Evolutionary conservation across 306 rosid species (phyloP), one percentile per base, ranked within the genome.

Genomic region (Vigna trinervia): DNA sequence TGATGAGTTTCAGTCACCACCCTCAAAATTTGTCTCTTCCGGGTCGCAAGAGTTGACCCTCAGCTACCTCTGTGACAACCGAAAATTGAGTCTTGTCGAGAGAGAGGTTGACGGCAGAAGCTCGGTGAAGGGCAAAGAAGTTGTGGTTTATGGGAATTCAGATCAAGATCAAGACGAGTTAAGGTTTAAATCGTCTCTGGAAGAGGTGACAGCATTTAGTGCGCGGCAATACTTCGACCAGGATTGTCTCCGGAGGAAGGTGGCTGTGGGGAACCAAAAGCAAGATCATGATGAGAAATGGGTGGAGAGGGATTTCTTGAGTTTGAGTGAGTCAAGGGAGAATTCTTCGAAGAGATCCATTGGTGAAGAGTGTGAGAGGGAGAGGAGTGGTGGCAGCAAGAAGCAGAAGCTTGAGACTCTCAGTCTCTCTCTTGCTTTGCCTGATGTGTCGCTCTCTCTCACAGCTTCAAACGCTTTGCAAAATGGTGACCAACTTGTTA

Each of bases 221-320:
- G 68, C 6, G 0, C 19, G 19, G 7, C 68, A 61, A 8, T 61
- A 13, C 5, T 38, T 61, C 12, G 22, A 30, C 30, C 66, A 60
- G 11, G 41, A 60, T 60, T 60, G 43, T 12, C 10, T 60, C 2
- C 66, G 5, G 7, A 60, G 12, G 43, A 58, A 28, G 36, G 5
- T 58, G 12, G 8, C 15, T 26, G 20, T 32, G 0, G 48, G 48
- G 39, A 63, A 63, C 69, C 69, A 36, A 38, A 63, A 38, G 1
- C 46, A 63, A 14, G 68, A 61, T 61, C 68, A 15, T 15, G 46
- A 61, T 61, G 48, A 79, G 30, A 88, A 90, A 75, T 92, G 97
- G 93, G 88, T 90, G 1, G 97, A 90, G 80, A 87, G 96, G 32
- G 97, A 92, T 80, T 92, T 92, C 71, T 77, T 90, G 48, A 90